Conservation (phyloP, 202 grass and related monocot genomes). For the Digitaria exilis region DNA sequence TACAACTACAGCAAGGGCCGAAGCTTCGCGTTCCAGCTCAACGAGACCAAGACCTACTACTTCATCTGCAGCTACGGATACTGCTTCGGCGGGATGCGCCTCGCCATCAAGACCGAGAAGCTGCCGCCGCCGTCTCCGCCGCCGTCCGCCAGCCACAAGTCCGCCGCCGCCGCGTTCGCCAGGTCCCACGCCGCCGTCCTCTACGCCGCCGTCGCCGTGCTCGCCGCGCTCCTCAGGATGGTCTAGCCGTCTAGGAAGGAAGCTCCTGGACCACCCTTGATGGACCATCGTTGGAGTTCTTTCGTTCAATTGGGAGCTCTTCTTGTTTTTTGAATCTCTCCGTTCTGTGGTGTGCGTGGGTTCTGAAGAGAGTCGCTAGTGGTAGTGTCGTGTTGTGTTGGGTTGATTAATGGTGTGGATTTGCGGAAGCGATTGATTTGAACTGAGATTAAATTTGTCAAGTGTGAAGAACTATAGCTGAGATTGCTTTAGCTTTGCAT, state of each 20-base stretch:
- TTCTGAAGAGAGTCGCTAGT: constrained; percentile 20
- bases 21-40: constrained; percentile 89
- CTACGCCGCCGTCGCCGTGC: constrained; percentile 43
- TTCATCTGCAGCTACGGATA: constrained; percentile 99
- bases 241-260: background rate
- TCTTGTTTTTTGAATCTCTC: background rate
- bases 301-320: constrained; percentile 2
- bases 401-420: constrained; percentile 30
- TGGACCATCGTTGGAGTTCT: too few species aligned
- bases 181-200: constrained; percentile 18
- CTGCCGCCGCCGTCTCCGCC: constrained; percentile 70
- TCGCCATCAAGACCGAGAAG: constrained; percentile 64
- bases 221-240: constrained; percentile 46
- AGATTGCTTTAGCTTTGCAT: background rate
- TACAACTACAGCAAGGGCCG: constrained; percentile 99
- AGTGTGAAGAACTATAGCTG: constrained; percentile 53
- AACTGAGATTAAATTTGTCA: constrained; percentile 9
- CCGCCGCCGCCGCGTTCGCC: constrained; percentile 24
- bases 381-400: background rate
- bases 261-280: background rate
- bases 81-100: constrained; percentile 90
- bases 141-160: constrained; percentile 36
- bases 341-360: background rate
- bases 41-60: constrained; percentile 93
- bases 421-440: constrained; percentile 45